These are phyloP conservation scores for Gautieria morchelliformis DNA, from an alignment of 768 basidiomycete genomes.

Conservation along the genomic window DNA sequence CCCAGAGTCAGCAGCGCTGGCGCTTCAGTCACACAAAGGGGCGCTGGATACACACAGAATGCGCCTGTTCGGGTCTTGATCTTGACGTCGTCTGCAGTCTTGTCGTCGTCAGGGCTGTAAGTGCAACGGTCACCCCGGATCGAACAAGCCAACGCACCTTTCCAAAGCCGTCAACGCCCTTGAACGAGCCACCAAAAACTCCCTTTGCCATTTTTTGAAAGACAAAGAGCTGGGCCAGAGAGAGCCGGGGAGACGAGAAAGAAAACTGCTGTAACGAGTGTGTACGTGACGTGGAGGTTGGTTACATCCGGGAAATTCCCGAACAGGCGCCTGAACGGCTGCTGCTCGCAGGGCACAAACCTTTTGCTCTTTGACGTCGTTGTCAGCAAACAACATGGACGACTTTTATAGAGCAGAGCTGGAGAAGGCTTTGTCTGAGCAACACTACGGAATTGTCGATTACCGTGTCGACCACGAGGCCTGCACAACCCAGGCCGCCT, in stretches of 20 bases:
- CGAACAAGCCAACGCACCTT: constrained; percentile 47
- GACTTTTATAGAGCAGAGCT: constrained; percentile 5
- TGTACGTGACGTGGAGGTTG: constrained; percentile 5
- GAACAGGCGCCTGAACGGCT: not conserved
- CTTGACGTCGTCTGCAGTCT: constrained; percentile 99
- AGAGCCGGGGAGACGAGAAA: not conserved
- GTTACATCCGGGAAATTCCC: constrained; percentile 6
- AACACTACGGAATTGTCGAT: not conserved
- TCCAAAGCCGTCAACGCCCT: constrained; percentile 97
- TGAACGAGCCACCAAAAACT: constrained; percentile 56
- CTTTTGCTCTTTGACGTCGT: not conserved
- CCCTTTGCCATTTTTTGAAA: constrained; percentile 59
- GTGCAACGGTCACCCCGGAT: not conserved
- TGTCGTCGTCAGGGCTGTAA: not conserved
- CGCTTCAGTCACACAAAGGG: not conserved
- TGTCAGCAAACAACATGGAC: not conserved
- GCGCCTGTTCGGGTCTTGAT: constrained; percentile 95
- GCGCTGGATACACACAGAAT: constrained; percentile 46
- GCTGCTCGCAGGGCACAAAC: no score
- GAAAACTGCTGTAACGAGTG: not conserved
- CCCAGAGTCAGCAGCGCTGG: constrained; percentile 3
- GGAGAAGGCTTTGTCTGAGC: constrained; percentile 2
- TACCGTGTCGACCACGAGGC: not conserved
- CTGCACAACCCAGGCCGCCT: not conserved
- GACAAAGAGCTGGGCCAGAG: not conserved